Evolutionary conservation across 2,329 filamentous ascomycete genomes (phyloP).

Genomic region (Aschersonia sp.): DNA sequence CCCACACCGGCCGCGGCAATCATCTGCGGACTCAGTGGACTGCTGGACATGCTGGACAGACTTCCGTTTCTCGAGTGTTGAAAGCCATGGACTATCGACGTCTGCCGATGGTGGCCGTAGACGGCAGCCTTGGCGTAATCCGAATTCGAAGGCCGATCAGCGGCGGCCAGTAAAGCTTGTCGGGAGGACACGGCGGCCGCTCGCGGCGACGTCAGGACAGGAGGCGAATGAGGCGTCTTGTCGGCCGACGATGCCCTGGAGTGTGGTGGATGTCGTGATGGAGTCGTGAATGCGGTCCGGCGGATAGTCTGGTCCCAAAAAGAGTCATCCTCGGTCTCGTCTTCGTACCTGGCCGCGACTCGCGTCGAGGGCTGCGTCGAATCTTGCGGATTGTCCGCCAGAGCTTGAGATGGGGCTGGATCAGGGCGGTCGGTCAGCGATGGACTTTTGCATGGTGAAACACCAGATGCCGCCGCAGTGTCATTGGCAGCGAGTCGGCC

Average conservation of each 20-base stretch:
- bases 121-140: conserved; percentile 40
- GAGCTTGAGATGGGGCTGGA: conserved; percentile 44
- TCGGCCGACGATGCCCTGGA: conserved; percentile 46
- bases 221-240: conserved; percentile 24
- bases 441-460: neutral
- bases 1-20: conserved; percentile 54
- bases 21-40: conserved; percentile 77
- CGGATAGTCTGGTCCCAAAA: conserved; percentile 38
- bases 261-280: conserved; percentile 26
- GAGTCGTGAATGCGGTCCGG: conserved; percentile 25
- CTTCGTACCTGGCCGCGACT: conserved; percentile 34
- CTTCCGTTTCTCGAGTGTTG: conserved; percentile 89
- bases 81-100: conserved; percentile 91
- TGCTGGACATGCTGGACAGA: conserved; percentile 63
- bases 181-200: conserved; percentile 25
- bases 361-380: conserved; percentile 36
- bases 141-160: conserved; percentile 39
- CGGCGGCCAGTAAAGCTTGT: conserved; percentile 20
- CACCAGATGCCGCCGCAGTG: neutral
- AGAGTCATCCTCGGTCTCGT: conserved; percentile 35
- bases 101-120: conserved; percentile 88
- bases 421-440: neutral
- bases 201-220: conserved; percentile 3
- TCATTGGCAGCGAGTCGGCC: neutral
- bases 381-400: conserved; percentile 40